Percentiles rank a stretch among this genome's conserved stretches.
Conservation (phyloP, 345 rosid species). For the Eucalyptus tenuipes region DNA sequence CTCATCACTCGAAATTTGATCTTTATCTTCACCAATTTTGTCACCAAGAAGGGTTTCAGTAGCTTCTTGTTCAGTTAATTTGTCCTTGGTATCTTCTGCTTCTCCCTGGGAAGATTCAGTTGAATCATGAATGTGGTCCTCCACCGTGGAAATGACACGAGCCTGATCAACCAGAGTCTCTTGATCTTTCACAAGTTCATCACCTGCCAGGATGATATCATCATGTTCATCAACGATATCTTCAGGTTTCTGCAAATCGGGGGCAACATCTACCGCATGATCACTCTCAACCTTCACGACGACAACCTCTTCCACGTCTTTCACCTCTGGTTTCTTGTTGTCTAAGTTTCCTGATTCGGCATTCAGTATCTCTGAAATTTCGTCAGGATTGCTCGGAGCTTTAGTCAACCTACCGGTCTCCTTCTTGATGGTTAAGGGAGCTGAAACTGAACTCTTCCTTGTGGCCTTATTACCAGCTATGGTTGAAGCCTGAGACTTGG, state of each 20-base stretch:
- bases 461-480: neutral
- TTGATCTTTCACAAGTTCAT: neutral
- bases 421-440: neutral
- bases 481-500: constrained; percentile 7
- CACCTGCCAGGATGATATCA: neutral
- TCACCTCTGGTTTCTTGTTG: constrained; percentile 5
- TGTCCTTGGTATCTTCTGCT: neutral
- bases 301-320: neutral
- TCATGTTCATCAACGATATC: neutral
- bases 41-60: neutral
- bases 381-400: neutral
- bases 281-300: neutral
- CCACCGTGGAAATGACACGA: neutral
- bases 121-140: neutral
- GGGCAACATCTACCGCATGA: neutral
- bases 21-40: neutral
- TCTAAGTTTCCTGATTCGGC: neutral
- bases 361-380: neutral
- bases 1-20: neutral
- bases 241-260: neutral
- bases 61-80: neutral
- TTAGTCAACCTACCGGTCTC: neutral
- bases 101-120: neutral
- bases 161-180: neutral
- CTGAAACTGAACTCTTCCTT: constrained; percentile 7